Percentiles rank a stretch among this genome's conserved stretches.
Conservation (phyloP, 768 basidiomycete species). For the Mycena crocata region DNA sequence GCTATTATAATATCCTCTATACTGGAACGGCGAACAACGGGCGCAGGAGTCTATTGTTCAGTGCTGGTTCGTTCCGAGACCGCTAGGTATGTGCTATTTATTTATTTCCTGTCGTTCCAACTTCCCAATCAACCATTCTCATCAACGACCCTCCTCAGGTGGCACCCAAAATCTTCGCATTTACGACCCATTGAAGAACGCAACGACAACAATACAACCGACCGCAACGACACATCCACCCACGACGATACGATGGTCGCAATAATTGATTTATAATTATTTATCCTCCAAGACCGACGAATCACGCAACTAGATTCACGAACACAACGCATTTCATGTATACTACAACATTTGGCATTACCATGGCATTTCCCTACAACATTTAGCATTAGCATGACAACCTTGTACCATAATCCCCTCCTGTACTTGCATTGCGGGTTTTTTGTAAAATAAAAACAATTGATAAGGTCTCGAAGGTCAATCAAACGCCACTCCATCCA, state of each 20-base stretch:
- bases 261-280: constrained; percentile 25
- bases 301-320: neutral
- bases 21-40: constrained; percentile 30
- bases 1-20: constrained; percentile 14
- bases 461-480: too few relatives aligned
- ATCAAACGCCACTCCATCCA: too few relatives aligned
- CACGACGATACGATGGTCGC: neutral
- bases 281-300: neutral
- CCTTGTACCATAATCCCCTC: constrained; percentile 1
- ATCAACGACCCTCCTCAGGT: neutral
- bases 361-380: neutral
- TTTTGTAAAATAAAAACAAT: too few relatives aligned
- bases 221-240: neutral
- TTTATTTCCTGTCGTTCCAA: too few relatives aligned
- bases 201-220: too few relatives aligned
- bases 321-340: constrained; percentile 20
- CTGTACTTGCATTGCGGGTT: too few relatives aligned
- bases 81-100: constrained; percentile 9
- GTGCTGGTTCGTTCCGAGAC: constrained; percentile 10
- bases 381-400: too few relatives aligned
- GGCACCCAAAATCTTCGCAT: too few relatives aligned
- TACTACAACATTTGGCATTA: constrained; percentile 2
- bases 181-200: too few relatives aligned
- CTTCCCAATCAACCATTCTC: neutral
- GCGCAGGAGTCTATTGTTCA: constrained; percentile 14